Percentiles rank a stretch among this genome's conserved stretches.
These are phyloP conservation scores for Trametes versicolor DNA, from an alignment of 1,284 basidiomycete genomes.

Conservation along the genomic window DNA sequence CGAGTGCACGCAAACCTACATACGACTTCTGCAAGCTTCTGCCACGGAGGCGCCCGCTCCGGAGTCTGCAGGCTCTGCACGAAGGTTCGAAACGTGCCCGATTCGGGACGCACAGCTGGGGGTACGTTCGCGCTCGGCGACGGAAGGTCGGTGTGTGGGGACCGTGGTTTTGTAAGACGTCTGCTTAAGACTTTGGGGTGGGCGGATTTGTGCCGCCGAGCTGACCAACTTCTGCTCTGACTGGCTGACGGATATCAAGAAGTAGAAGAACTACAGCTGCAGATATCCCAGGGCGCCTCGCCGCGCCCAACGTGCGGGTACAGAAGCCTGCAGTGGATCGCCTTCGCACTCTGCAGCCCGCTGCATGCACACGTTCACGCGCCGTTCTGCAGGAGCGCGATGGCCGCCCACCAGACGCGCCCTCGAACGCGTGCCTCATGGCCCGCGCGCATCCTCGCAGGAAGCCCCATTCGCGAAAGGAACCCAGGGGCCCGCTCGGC, in stretches of 20 bases:
- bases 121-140: too few species aligned
- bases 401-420: background rate
- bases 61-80: background rate
- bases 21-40: background rate
- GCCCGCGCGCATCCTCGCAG: too few species aligned
- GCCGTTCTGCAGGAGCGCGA: background rate
- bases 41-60: constrained; percentile 2
- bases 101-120: too few species aligned
- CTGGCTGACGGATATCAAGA: background rate
- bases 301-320: background rate
- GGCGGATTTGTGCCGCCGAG: too few species aligned
- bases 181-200: too few species aligned
- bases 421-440: background rate
- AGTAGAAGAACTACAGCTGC: background rate
- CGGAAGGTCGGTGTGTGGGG: too few species aligned
- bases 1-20: background rate
- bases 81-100: background rate
- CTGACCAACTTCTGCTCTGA: too few species aligned
- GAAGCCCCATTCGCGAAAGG: background rate
- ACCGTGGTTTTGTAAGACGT: too few species aligned
- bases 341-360: background rate
- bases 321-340: background rate
- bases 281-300: background rate
- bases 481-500: background rate
- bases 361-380: background rate